Conservation (phyloP, 768 basidiomycete species). For the Vishniacozyma victoriae region DNA sequence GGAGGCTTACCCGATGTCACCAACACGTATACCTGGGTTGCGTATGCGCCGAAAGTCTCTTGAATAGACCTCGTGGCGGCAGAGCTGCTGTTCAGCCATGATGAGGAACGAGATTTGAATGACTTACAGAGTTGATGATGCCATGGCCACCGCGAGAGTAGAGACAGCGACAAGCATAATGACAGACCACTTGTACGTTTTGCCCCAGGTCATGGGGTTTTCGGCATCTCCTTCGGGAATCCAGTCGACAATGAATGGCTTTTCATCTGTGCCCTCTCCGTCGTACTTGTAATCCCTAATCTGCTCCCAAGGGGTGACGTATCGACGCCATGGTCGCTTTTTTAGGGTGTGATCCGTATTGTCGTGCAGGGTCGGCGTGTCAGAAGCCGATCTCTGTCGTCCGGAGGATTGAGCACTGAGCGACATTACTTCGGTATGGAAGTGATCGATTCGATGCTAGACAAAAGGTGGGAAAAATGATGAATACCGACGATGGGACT, state of each 20-base stretch:
- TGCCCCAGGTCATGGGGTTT: constrained; percentile 40
- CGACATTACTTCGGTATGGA: too few species aligned
- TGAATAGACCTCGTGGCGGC: constrained; percentile 17
- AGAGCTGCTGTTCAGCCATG: constrained; percentile 6
- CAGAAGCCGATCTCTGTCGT: too few species aligned
- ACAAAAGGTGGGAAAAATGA: too few species aligned
- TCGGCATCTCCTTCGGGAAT: constrained; percentile 21
- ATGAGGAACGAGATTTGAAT: neutral
- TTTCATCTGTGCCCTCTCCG: constrained; percentile 37
- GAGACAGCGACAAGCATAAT: constrained; percentile 13
- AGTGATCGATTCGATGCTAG: too few species aligned
- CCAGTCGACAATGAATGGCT: constrained; percentile 46
- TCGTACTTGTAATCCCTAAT: constrained; percentile 33
- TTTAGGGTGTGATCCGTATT: constrained; percentile 20
- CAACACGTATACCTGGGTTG: constrained; percentile 16
- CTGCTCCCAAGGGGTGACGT: constrained; percentile 33
- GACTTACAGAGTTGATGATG: constrained; percentile 22
- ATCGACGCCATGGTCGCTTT: constrained; percentile 33
- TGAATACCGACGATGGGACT: too few species aligned
- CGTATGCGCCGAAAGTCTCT: constrained; percentile 11
- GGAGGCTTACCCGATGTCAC: constrained; percentile 12
- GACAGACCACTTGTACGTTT: constrained; percentile 35
- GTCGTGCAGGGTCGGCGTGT: too few species aligned
- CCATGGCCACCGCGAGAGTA: constrained; percentile 21
- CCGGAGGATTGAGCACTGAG: too few species aligned